Evolutionary conservation across 495 filamentous ascomycete genomes (phyloP).

Genomic region (Penicillium bialowiezense): DNA sequence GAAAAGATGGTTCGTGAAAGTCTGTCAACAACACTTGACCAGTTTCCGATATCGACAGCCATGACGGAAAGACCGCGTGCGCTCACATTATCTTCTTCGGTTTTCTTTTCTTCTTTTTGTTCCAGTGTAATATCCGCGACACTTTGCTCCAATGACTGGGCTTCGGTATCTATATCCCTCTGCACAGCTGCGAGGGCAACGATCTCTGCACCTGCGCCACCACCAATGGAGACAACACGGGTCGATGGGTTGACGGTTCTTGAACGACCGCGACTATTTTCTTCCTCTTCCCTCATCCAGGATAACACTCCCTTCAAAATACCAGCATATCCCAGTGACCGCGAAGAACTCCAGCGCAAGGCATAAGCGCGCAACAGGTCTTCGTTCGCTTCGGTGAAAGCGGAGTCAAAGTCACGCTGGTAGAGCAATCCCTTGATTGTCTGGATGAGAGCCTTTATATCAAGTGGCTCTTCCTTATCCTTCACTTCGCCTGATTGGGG

Average conservation of each 20-base stretch:
- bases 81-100: neutral
- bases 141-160: conserved; percentile 3
- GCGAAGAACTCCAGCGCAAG: conserved; percentile 77
- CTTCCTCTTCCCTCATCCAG: conserved; percentile 23
- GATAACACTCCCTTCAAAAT: conserved; percentile 51
- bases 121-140: conserved; percentile 21
- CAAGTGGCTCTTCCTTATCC: conserved; percentile 21
- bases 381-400: conserved; percentile 63
- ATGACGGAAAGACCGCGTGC: conserved; percentile 47
- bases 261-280: neutral
- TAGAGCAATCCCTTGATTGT: conserved; percentile 80
- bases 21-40: conserved; percentile 57
- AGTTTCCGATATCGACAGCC: conserved; percentile 77
- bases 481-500: conserved; percentile 6
- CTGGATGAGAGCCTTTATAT: conserved; percentile 61
- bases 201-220: conserved; percentile 82
- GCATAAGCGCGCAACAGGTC: conserved; percentile 76
- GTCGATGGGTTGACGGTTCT: neutral
- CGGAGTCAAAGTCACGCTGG: conserved; percentile 74
- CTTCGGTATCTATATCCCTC: conserved; percentile 33
- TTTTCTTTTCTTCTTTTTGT: conserved; percentile 1
- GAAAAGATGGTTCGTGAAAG: conserved; percentile 46
- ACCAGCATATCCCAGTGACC: conserved; percentile 74
- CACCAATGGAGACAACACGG: conserved; percentile 73
- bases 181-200: conserved; percentile 69